Evolutionary conservation across 371 early-diverging fungal species (phyloP), one percentile per base, ranked within the genome.

Genomic region (Mortierella polycephala): DNA sequence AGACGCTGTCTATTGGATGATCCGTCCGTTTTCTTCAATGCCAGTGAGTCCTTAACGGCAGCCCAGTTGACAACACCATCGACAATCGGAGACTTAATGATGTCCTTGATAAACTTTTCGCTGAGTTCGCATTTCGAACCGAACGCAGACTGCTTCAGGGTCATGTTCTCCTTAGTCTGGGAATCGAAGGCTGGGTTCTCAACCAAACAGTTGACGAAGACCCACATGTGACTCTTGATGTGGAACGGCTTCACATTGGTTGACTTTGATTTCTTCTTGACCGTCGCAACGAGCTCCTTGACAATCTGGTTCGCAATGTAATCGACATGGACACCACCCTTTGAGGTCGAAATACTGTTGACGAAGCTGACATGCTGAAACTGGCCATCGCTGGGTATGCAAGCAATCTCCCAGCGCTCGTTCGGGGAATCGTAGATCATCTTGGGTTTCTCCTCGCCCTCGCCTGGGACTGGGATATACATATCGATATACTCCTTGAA

Each of bases 121-220:
- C 85, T 77, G 7, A 95, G 71, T 16, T 85, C 81, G 82, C 96
- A 98, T 61, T 90, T 94, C 14, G 96, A 95, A 5, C 99, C 99
- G 86, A 99, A 99, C 0, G 89, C 81, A 7, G 90, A 83, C 18
- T 77, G 74, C 60, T 93, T 90, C 51, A 99, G 84, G 1, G 99
- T 99, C 91, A 99, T 90, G 73, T 89, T 96, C 75, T 99, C 99
- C 84, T 99, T 99, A 20, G 99, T 99, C 83, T 99, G 99, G 9
- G 98, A 98, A 83, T 99, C 99, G 84, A 99, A 99, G 0, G 98
- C 85, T 6, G 99, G 99, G 82, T 99, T 99, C 74, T 97, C 99
- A 64, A 99, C 98, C 63, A 94, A 77, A 76, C 94, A 95, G 84
- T 99, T 99, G 79, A 99, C 87, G 85, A 99, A 99, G 9, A 99